Evolutionary conservation across 345 rosid species (phyloP), one percentile per base, ranked within the genome.

Genomic region (Erodium maritimum): DNA sequence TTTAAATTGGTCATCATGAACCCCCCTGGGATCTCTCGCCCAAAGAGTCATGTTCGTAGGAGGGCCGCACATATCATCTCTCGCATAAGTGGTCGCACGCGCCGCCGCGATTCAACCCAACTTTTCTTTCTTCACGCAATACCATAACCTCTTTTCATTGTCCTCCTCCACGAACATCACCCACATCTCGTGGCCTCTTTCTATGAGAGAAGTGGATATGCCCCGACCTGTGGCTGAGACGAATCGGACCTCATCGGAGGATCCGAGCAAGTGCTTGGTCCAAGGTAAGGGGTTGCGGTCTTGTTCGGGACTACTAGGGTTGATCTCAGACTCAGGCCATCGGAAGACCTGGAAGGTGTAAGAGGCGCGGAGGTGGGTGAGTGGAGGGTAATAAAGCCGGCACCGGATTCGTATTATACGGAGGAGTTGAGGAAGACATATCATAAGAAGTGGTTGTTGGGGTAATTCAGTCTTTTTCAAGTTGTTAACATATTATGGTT

Each of bases 21-120:
- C 74, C 96, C 95, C 88, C 21, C 97, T 91, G 5, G 95, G 95
- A 77, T 91, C 97, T 65, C 96, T 86, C 95, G 96, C 85, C 55
- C 91, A 91, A 21, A 74, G n/a, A 1, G 82, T 74, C 0, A 68
- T 21, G 58, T 91, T 91, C 9, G 97, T 96, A 1, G 96, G 96
- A 16, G 69, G 66, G 63, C 88, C 84, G 48, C 96, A 86, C 95
- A 91, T 72, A 50, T 86, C 77, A 52, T 84, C 88, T 64, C 63
- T 77, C 79, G 82, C 91, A 24, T 91, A 91, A 76, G 83, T 77
- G 63, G n/a, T 69, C 62, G 71, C 91, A 71, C 80, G 80, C 59
- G 91, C 79, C 71, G 37, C 69, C 46, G 52, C 71, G 7, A 48
- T 5, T 58, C 57, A 56, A 24, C 60, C 58, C 55, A 80, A 71